These are phyloP conservation scores for Mycena albidolilacea DNA, from an alignment of 768 basidiomycete species.

Conservation along the genomic window DNA sequence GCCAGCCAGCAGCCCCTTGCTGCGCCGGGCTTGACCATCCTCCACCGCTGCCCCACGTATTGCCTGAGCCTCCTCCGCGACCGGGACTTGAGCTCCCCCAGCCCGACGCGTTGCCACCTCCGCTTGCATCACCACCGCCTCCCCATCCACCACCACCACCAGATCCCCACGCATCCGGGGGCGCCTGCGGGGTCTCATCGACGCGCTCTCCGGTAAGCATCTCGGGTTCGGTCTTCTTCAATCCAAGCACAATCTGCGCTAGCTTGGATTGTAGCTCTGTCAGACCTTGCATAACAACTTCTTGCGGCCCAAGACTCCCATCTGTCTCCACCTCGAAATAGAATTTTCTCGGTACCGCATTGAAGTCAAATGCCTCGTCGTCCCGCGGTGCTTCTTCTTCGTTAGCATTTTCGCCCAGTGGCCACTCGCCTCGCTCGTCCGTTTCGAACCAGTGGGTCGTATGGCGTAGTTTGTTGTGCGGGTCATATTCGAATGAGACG, in stretches of 20 bases:
- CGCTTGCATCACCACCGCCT: slow-evolving; percentile 31
- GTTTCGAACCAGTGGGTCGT: slow-evolving; percentile 96
- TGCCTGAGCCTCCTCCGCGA: slow-evolving; percentile 36
- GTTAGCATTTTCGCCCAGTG: slow-evolving; percentile 86
- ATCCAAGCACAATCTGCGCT: slow-evolving; percentile 82
- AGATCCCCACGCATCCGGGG: slow-evolving; percentile 45
- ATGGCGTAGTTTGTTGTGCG: slow-evolving; percentile 96
- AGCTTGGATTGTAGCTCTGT: slow-evolving; percentile 85
- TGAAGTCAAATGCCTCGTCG: slow-evolving; percentile 89
- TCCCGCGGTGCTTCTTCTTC: slow-evolving; percentile 88
- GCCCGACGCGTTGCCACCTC: slow-evolving; percentile 37
- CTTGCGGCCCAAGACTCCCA: slow-evolving; percentile 89
- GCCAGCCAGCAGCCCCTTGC: slow-evolving; percentile 70
- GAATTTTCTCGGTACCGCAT: slow-evolving; percentile 89
- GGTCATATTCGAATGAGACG: slow-evolving; percentile 97
- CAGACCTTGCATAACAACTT: slow-evolving; percentile 89
- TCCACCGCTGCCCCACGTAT: slow-evolving; percentile 55
- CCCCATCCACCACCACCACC: slow-evolving; percentile 43
- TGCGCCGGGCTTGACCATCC: slow-evolving; percentile 67
- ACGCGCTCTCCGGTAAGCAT: slow-evolving; percentile 49
- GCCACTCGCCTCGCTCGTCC: slow-evolving; percentile 91
- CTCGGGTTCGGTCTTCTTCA: slow-evolving; percentile 77
- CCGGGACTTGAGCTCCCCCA: slow-evolving; percentile 36
- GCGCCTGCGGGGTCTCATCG: slow-evolving; percentile 24
- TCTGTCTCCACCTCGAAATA: slow-evolving; percentile 97